A percentile compares a stretch with the other conserved stretches of the same genome.
Conservation (phyloP, 495 filamentous ascomycete genomes). For the Tuber borchii region DNA sequence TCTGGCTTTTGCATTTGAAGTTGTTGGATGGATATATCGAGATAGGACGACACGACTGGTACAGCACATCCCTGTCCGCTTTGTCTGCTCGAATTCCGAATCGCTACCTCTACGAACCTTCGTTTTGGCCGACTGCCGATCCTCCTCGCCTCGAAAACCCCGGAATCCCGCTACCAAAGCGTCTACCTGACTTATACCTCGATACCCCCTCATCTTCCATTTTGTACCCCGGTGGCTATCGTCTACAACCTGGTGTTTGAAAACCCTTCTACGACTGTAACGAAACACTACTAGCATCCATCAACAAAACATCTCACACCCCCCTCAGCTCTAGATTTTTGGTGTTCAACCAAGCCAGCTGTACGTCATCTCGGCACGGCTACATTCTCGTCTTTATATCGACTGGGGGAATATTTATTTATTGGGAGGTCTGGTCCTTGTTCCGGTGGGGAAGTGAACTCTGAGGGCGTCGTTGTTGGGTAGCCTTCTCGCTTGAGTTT, state of each 20-base stretch:
- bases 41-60: constrained; percentile 39
- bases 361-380: constrained; percentile 19
- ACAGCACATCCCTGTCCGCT: constrained; percentile 35
- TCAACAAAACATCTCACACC: constrained; percentile 8
- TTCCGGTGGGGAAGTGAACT: constrained; percentile 22
- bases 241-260: constrained; percentile 32
- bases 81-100: constrained; percentile 28
- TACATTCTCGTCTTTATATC: constrained; percentile 17
- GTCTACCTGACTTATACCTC: constrained; percentile 21
- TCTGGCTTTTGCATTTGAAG: constrained; percentile 26
- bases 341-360: constrained; percentile 23
- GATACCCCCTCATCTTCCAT: not conserved
- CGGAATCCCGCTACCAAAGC: constrained; percentile 19
- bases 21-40: constrained; percentile 37
- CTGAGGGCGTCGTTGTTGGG: constrained; percentile 20
- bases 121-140: constrained; percentile 23
- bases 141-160: constrained; percentile 23
- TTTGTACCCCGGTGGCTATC: constrained; percentile 10
- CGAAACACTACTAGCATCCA: constrained; percentile 12
- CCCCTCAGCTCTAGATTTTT: constrained; percentile 23
- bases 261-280: constrained; percentile 34
- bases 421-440: constrained; percentile 19
- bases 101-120: constrained; percentile 24
- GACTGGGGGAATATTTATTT: constrained; percentile 24
- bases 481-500: constrained; percentile 30